phyloP scores from a whole-genome alignment of 805 yeast species.

The Cyberlindnera maclurae region DNA sequence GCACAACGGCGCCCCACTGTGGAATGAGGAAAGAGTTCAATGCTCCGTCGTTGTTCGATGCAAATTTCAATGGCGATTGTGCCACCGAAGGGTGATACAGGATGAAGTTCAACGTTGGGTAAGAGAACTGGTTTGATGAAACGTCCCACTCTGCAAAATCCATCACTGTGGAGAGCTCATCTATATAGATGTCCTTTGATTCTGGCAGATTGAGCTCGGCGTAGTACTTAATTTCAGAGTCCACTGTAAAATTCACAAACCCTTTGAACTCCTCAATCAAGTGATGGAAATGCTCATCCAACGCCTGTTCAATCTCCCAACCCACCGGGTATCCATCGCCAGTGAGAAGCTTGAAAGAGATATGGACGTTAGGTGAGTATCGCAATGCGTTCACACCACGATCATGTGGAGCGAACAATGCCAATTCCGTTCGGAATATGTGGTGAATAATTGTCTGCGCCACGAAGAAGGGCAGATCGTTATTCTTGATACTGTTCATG shows the following conservation, averaged over 20 bases:
- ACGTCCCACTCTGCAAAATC: constrained; percentile 85
- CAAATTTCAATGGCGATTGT: constrained; percentile 29
- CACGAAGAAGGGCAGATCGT: constrained; percentile 56
- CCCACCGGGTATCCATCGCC: constrained; percentile 60
- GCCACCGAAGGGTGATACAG: constrained; percentile 53
- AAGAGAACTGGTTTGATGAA: constrained; percentile 43
- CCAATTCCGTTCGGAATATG: constrained; percentile 36
- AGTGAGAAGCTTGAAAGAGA: constrained; percentile 67
- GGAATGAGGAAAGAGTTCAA: constrained; percentile 55
- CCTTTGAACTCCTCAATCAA: constrained; percentile 45
- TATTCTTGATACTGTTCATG: constrained; percentile 39
- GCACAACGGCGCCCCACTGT: constrained; percentile 71
- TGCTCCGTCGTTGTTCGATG: constrained; percentile 8
- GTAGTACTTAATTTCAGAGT: constrained; percentile 69
- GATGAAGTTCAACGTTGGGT: constrained; percentile 67
- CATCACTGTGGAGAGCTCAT: constrained; percentile 67
- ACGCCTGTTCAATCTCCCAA: constrained; percentile 66
- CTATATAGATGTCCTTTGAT: constrained; percentile 25
- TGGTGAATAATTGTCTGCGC: constrained; percentile 45
- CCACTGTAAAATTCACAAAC: constrained; percentile 66
- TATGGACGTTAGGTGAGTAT: constrained; percentile 55
- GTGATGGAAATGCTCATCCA: constrained; percentile 45
- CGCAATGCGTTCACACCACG: constrained; percentile 25
- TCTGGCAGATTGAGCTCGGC: constrained; percentile 29
- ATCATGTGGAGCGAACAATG: constrained; percentile 17